Evolutionary conservation across 805 yeast genomes (phyloP).

Genomic region (Myxozyma nipponensis): DNA sequence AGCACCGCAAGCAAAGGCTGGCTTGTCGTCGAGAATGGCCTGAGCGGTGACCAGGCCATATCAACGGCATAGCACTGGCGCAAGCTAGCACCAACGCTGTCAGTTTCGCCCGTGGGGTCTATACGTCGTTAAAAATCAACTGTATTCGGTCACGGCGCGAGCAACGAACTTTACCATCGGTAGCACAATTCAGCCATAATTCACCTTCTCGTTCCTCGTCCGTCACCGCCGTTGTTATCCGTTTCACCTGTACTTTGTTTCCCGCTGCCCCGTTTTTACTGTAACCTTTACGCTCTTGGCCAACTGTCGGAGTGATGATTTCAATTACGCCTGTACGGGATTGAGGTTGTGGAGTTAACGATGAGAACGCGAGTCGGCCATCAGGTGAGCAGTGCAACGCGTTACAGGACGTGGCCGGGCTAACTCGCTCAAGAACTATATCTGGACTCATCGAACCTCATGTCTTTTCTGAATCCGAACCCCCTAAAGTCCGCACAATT

Average conservation of each 20-base stretch:
- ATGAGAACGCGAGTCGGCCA: slow-evolving; percentile 10
- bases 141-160: too few species aligned
- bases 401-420: slow-evolving; percentile 9
- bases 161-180: too few species aligned
- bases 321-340: slow-evolving; percentile 3
- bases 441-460: slow-evolving; percentile 18
- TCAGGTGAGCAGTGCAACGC: slow-evolving; percentile 17
- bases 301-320: slow-evolving; percentile 4
- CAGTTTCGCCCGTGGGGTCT: background rate
- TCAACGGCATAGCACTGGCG: background rate
- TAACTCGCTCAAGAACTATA: slow-evolving; percentile 8
- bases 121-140: background rate
- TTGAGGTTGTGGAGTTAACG: background rate
- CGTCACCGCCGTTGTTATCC: background rate
- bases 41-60: slow-evolving; percentile 8
- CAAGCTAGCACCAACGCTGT: slow-evolving; percentile 2
- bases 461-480: too few species aligned
- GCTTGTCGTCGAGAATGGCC: background rate
- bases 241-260: background rate
- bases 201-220: too few species aligned
- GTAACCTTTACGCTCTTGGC: slow-evolving; percentile 3
- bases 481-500: too few species aligned
- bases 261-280: background rate
- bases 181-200: too few species aligned
- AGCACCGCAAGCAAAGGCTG: slow-evolving; percentile 4